Evolutionary conservation across 345 rosid species (phyloP).

Genomic region (Eucalyptus lansdowneana): DNA sequence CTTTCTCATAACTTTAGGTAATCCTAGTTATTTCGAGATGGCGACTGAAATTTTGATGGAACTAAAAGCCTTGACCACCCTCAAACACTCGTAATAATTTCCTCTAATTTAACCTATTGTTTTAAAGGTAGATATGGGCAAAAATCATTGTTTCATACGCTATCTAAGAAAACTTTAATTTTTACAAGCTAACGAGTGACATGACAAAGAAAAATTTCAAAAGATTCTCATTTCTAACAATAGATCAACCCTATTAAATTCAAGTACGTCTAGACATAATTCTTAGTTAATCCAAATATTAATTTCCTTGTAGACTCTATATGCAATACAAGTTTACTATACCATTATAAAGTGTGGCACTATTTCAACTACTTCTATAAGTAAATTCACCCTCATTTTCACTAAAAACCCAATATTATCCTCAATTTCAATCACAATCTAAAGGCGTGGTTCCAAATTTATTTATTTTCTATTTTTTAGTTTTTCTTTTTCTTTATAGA

Average conservation of each 20-base stretch:
- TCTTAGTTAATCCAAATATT: background rate
- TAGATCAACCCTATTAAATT: background rate
- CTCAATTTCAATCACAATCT: too few relatives aligned
- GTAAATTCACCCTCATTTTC: too few relatives aligned
- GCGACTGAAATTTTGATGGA: background rate
- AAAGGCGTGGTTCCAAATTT: too few relatives aligned
- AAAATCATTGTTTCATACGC: background rate
- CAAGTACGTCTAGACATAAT: background rate
- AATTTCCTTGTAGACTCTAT: background rate
- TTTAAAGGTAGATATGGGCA: background rate
- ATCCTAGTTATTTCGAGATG: too few relatives aligned
- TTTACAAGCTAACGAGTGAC: background rate
- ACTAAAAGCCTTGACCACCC: background rate
- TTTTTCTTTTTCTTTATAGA: too few relatives aligned
- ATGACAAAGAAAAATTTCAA: too few relatives aligned
- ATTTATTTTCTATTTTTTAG: too few relatives aligned
- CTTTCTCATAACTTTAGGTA: background rate
- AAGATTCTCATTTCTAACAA: too few relatives aligned
- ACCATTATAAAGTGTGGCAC: background rate
- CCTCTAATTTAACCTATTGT: background rate
- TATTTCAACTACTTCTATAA: too few relatives aligned
- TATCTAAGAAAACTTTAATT: background rate
- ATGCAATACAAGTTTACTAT: background rate
- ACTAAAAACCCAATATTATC: too few relatives aligned
- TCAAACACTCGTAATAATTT: background rate